These are phyloP conservation scores for Sisymbrium irio DNA, from an alignment of 345 rosid genomes.

Conservation along the genomic window DNA sequence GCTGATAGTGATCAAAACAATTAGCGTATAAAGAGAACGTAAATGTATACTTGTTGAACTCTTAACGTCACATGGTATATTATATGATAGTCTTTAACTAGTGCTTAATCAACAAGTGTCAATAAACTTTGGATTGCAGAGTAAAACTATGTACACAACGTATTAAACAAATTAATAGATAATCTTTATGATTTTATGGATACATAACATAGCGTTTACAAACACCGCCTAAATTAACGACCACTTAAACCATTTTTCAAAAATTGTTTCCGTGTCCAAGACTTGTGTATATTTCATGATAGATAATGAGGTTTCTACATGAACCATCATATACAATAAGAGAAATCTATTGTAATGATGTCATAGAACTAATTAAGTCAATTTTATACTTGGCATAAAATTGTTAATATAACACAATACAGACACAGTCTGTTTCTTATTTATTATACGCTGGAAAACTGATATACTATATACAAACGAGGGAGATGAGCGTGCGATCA, in stretches of 20 bases:
- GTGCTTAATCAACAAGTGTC: background rate
- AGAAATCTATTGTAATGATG: background rate
- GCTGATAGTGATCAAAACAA: background rate
- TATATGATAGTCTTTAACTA: background rate
- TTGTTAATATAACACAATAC: too few relatives aligned
- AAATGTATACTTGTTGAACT: slow-evolving; percentile 19
- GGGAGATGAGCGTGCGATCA: slow-evolving; percentile 3
- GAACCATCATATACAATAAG: background rate
- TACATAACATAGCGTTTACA: background rate
- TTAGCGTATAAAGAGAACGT: background rate
- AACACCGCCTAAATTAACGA: background rate
- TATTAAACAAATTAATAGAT: background rate
- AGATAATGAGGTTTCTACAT: background rate
- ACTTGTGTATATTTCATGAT: background rate
- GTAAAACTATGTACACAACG: background rate
- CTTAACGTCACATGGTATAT: slow-evolving; percentile 15
- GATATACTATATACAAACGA: background rate
- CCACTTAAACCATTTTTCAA: background rate
- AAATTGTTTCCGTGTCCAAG: background rate
- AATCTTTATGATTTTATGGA: background rate
- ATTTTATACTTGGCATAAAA: background rate
- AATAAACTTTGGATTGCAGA: background rate
- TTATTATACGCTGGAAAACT: background rate
- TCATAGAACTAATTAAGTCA: background rate
- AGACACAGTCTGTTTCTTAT: background rate